Evolutionary conservation across 108 stramenopile genomes (phyloP), one percentile per base, ranked within the genome.

Genomic region (Cylindrotheca fusiformis): DNA sequence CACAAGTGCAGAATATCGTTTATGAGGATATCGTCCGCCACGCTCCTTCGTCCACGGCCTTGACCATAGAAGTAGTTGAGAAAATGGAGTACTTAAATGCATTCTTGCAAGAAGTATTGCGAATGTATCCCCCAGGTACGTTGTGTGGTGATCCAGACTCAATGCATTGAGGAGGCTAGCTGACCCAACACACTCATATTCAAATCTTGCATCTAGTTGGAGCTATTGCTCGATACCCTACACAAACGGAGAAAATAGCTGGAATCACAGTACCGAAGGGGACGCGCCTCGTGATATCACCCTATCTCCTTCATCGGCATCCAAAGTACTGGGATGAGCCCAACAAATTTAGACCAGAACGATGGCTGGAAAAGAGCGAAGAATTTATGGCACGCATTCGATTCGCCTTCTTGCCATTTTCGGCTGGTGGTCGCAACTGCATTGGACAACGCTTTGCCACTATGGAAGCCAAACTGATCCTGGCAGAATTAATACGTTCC

Each of bases 241-340:
- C 44, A 21, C 28, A 72, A 6, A 55, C 57, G 6, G 68, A 63
- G 52, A 78, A 52, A 36, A 30, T 84, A 54, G 55, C 49, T 4
- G 83, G 82, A 54, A 68, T 58, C 17, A 59, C 25, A 0, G 67
- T 87, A 50, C 83, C 86, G 2, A 50, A 62, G 10, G 49, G 64
- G 1, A 87, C 86, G 25, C 48, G 71, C 10, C 10, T 87, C 2
- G 18, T 68, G 1, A 53, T 87, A 10, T 72, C 86, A 2, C 68
- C 74, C 23, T 63, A 72, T 61, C 66, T 84, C 4, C 53, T 87
- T 4, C 83, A 84, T 23, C 68, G 81, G 17, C 68, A 78, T 49
- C 81, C 81, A 18, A 56, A 71, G 24, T 84, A 84, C 55, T 87
- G 83, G 83, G 63, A 81, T 23, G 76, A 80, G 19, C 81, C 83